Evolutionary conservation across 2,329 filamentous ascomycete species (phyloP).

Genomic region (Escovopsis sp.): DNA sequence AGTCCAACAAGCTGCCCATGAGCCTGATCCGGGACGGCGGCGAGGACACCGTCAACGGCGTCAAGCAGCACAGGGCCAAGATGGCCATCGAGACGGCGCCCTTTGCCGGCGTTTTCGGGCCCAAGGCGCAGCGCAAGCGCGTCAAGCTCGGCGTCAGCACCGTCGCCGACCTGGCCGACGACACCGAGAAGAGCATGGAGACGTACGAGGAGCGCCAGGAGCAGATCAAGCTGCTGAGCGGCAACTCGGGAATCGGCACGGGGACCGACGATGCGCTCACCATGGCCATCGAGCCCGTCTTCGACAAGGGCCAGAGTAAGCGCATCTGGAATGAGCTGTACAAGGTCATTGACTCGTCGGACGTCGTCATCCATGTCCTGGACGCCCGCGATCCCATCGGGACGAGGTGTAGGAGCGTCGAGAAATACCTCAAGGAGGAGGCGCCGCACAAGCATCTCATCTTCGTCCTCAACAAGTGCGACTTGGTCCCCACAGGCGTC

Average conservation of each 20-base stretch:
- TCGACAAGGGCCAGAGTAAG: conserved; percentile 89
- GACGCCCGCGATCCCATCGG: conserved; percentile 83
- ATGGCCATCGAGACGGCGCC: conserved; percentile 80
- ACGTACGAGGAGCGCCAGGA: conserved; percentile 69
- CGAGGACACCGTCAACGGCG: conserved; percentile 55
- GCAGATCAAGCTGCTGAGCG: conserved; percentile 62
- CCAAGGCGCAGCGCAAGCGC: conserved; percentile 83
- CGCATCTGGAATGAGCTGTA: conserved; percentile 94
- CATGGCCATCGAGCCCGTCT: conserved; percentile 69
- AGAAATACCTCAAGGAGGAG: conserved; percentile 88
- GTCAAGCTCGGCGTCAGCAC: conserved; percentile 76
- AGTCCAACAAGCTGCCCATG: conserved; percentile 95
- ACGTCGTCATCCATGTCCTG: conserved; percentile 89
- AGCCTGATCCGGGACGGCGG: conserved; percentile 71
- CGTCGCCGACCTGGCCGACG: conserved; percentile 67
- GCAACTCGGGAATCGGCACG: conserved; percentile 42
- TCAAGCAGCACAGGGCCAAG: conserved; percentile 88
- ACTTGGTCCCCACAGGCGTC: conserved; percentile 81
- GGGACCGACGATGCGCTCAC: conserved; percentile 33
- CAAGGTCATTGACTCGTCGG: conserved; percentile 89
- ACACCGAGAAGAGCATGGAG: conserved; percentile 68
- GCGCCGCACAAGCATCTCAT: conserved; percentile 86
- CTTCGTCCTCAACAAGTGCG: conserved; percentile 35
- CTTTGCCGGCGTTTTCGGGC: conserved; percentile 80
- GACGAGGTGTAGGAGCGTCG: conserved; percentile 61